phyloP scores from a whole-genome alignment of 2,329 filamentous ascomycete species.

The Pseudogymnoascus sp. region DNA sequence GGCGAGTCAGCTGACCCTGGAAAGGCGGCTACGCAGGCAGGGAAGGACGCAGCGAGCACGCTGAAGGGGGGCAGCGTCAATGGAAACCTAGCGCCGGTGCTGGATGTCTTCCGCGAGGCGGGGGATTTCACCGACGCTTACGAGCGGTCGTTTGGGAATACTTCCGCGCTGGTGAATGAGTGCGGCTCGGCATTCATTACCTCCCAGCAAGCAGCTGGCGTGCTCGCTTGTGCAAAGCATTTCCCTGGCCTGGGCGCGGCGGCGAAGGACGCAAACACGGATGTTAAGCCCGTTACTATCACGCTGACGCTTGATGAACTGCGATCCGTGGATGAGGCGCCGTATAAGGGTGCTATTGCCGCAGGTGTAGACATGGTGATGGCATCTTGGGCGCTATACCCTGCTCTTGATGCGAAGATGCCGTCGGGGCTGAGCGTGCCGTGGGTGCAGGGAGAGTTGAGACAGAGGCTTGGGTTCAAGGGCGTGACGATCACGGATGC shows the following conservation, averaged over 20 bases:
- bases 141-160: constrained; percentile 26
- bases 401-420: constrained; percentile 22
- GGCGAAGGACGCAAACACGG: constrained; percentile 23
- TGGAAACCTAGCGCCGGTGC: neutral
- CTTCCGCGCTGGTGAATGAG: constrained; percentile 18
- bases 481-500: constrained; percentile 30
- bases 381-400: constrained; percentile 29
- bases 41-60: constrained; percentile 20
- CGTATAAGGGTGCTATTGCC: constrained; percentile 23
- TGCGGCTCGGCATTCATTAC: constrained; percentile 22
- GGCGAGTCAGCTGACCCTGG: constrained; percentile 19
- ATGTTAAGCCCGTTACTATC: constrained; percentile 25
- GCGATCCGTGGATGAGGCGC: constrained; percentile 22
- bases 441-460: constrained; percentile 24
- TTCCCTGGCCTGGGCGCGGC: constrained; percentile 29
- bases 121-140: constrained; percentile 18
- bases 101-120: neutral
- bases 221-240: constrained; percentile 27
- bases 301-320: constrained; percentile 21
- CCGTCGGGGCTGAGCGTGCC: constrained; percentile 25
- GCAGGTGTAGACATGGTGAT: constrained; percentile 28
- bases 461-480: constrained; percentile 22
- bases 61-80: constrained; percentile 21
- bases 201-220: constrained; percentile 20
- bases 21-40: constrained; percentile 20